These are phyloP conservation scores for Sphagnum magellanicum DNA, from an alignment of 228 moss, liverwort and hornwort genomes.

Conservation along the genomic window DNA sequence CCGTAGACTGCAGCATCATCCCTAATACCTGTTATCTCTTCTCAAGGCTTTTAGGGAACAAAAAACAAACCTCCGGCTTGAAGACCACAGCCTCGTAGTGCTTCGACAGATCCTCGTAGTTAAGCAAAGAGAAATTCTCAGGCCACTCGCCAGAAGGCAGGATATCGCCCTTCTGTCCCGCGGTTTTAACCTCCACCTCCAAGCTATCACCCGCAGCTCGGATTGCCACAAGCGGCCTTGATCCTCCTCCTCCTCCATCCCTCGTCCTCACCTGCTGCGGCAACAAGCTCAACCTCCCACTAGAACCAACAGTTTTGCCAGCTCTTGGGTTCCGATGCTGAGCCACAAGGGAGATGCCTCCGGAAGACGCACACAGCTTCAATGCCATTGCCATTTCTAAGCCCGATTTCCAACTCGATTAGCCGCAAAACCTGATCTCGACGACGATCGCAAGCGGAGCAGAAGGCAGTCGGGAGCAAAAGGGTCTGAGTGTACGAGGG, in stretches of 20 bases:
- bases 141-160: constrained; percentile 73
- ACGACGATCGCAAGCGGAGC: too few species aligned
- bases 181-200: constrained; percentile 39
- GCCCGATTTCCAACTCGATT: too few species aligned
- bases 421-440: too few species aligned
- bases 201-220: constrained; percentile 44
- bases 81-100: constrained; percentile 72
- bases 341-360: not conserved
- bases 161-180: constrained; percentile 30
- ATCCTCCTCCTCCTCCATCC: too few species aligned
- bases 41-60: not conserved
- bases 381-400: constrained; percentile 9
- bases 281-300: too few species aligned
- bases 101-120: constrained; percentile 79
- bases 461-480: too few species aligned
- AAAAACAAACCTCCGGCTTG: constrained; percentile 52
- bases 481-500: too few species aligned
- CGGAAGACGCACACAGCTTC: not conserved
- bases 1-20: not conserved
- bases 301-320: too few species aligned
- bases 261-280: too few species aligned
- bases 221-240: too few species aligned
- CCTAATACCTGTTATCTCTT: not conserved
- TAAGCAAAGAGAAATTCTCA: constrained; percentile 80
- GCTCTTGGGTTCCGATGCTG: too few species aligned